A percentile compares a stretch with the other conserved stretches of the same genome.
These are phyloP conservation scores for Penicillium griseofulvum DNA, from an alignment of 2,329 filamentous ascomycete genomes.

Conservation along the genomic window DNA sequence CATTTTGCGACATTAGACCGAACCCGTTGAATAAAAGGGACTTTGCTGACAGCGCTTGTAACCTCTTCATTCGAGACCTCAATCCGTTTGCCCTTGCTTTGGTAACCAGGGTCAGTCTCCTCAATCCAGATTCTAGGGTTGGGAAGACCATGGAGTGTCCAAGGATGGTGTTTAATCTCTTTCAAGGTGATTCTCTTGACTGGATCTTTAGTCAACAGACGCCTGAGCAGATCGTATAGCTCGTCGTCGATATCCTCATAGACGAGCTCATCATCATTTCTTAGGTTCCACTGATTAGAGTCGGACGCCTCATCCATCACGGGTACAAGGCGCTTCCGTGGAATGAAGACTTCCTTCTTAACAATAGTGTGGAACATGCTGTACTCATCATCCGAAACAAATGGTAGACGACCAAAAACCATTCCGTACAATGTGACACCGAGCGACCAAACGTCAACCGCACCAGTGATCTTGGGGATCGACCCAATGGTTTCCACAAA, in stretches of 20 bases:
- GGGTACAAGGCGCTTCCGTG: conserved; percentile 75
- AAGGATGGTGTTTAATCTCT: conserved; percentile 91
- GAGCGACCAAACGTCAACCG: conserved; percentile 96
- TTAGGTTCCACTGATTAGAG: conserved; percentile 48
- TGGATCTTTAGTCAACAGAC: conserved; percentile 85
- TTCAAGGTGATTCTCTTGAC: conserved; percentile 81
- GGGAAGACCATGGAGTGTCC: conserved; percentile 76
- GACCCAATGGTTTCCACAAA: conserved; percentile 53
- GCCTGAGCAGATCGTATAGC: conserved; percentile 72
- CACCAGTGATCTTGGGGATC: conserved; percentile 74
- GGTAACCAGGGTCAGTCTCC: conserved; percentile 80
- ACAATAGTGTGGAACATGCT: conserved; percentile 90
- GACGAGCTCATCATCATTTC: conserved; percentile 72
- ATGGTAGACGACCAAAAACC: conserved; percentile 89
- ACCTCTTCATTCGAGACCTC: conserved; percentile 90
- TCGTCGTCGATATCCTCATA: conserved; percentile 85
- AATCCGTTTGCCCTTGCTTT: conserved; percentile 78
- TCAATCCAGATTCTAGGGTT: conserved; percentile 83
- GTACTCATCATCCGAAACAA: conserved; percentile 86
- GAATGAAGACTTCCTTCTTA: conserved; percentile 88
- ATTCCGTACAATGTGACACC: conserved; percentile 95
- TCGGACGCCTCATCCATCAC: conserved; percentile 50
- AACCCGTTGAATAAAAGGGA: conserved; percentile 82
- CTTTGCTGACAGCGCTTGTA: conserved; percentile 82
- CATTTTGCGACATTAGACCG: conserved; percentile 73